These are phyloP conservation scores for Cytidiella melzeri DNA, from an alignment of 768 basidiomycete genomes.

Conservation along the genomic window DNA sequence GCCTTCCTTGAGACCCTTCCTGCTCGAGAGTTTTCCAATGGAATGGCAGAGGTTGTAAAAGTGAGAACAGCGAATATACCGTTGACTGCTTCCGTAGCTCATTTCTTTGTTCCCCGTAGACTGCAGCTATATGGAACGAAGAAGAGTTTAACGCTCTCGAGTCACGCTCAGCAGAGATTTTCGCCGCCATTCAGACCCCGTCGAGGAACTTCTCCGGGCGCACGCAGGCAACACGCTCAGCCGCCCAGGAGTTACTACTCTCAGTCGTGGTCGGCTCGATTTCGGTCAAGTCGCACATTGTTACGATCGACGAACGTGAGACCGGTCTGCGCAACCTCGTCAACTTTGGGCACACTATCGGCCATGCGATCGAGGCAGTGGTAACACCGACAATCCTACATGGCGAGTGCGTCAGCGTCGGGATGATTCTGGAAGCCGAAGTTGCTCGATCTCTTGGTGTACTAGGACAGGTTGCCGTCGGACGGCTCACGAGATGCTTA, in stretches of 20 bases:
- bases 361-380: conserved; percentile 96
- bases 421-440: conserved; percentile 97
- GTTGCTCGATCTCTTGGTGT: conserved; percentile 84
- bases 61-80: conserved; percentile 34
- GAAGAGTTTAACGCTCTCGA: conserved; percentile 85
- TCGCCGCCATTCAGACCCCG: conserved; percentile 75
- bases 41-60: conserved; percentile 98
- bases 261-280: conserved; percentile 90
- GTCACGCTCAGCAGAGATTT: conserved; percentile 77
- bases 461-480: conserved; percentile 87
- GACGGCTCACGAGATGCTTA: conserved; percentile 80
- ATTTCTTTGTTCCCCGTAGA: conserved; percentile 41
- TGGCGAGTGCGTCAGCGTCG: conserved; percentile 92
- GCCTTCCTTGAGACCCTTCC: conserved; percentile 94
- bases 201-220: conserved; percentile 53
- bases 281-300: conserved; percentile 94
- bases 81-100: background rate
- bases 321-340: conserved; percentile 96
- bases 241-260: conserved; percentile 78
- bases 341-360: conserved; percentile 98
- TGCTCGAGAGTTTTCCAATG: conserved; percentile 91
- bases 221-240: conserved; percentile 57
- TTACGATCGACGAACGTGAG: conserved; percentile 94
- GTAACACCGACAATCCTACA: conserved; percentile 91
- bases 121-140: conserved; percentile 98